A percentile compares a stretch with the other conserved stretches of the same genome.
These are phyloP conservation scores for Yamadazyma jaroonii DNA, from an alignment of 1,139 yeast genomes.

Conservation along the genomic window DNA sequence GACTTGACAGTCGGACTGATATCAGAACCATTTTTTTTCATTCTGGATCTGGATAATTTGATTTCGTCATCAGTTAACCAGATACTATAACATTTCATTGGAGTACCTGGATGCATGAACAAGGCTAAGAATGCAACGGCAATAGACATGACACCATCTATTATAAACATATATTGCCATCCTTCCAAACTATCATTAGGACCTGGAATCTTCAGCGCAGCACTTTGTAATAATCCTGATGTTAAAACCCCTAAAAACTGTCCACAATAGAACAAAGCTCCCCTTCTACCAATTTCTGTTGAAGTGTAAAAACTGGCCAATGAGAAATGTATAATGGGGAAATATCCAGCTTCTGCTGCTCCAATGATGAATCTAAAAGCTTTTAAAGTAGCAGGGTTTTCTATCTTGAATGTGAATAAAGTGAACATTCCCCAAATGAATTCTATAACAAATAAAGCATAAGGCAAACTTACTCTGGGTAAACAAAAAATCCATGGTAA, in stretches of 20 bases:
- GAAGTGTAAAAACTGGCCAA: conserved; percentile 26
- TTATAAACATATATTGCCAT: conserved; percentile 32
- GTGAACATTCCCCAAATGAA: conserved; percentile 26
- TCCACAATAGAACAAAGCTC: conserved; percentile 27
- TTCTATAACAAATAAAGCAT: conserved; percentile 22
- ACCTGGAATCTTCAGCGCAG: conserved; percentile 19
- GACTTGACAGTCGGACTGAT: conserved; percentile 17
- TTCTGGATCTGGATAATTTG: conserved; percentile 21
- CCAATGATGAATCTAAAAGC: conserved; percentile 30
- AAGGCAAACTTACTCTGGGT: conserved; percentile 22
- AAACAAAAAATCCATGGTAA: conserved; percentile 23
- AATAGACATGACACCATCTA: conserved; percentile 26
- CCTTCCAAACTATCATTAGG: conserved; percentile 20
- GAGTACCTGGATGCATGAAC: conserved; percentile 29
- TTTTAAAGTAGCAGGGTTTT: conserved; percentile 18
- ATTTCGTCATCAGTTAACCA: conserved; percentile 31
- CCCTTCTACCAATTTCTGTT: conserved; percentile 25
- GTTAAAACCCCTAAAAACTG: conserved; percentile 29
- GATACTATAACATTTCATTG: conserved; percentile 25
- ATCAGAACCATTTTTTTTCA: conserved; percentile 25
- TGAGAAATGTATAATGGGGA: conserved; percentile 21
- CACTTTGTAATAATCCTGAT: conserved; percentile 27
- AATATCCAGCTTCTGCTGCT: conserved; percentile 24
- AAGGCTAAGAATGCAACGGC: conserved; percentile 24
- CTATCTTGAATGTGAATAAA: conserved; percentile 18